phyloP scores from a whole-genome alignment of 805 yeast genomes.

The Yamadazyma insecticola region DNA sequence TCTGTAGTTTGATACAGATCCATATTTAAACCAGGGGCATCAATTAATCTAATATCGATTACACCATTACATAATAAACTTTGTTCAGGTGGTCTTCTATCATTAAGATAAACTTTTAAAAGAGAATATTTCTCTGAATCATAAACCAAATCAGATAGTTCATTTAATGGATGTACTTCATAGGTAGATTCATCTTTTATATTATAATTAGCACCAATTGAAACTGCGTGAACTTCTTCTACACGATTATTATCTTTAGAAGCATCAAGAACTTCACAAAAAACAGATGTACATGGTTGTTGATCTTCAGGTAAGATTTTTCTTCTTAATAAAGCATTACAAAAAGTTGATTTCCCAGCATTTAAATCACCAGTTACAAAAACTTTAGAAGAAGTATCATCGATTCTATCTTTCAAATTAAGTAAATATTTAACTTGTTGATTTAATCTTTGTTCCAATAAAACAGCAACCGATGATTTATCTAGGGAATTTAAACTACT shows the following conservation, averaged over 20 bases:
- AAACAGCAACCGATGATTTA: constrained; percentile 60
- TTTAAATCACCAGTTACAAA: constrained; percentile 95
- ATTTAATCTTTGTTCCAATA: constrained; percentile 63
- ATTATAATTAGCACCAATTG: constrained; percentile 49
- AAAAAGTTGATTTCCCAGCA: constrained; percentile 94
- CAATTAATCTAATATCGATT: constrained; percentile 87
- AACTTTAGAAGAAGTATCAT: constrained; percentile 89
- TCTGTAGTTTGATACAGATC: constrained; percentile 93
- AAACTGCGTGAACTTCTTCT: constrained; percentile 93
- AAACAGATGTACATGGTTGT: constrained; percentile 95
- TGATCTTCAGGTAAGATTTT: constrained; percentile 90
- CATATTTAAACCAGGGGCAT: constrained; percentile 95
- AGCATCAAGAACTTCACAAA: constrained; percentile 90
- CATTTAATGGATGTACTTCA: constrained; percentile 47
- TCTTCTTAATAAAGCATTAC: constrained; percentile 81
- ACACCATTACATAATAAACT: constrained; percentile 84
- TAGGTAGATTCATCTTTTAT: constrained; percentile 62
- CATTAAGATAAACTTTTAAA: constrained; percentile 78
- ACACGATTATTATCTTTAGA: constrained; percentile 58
- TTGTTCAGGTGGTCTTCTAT: constrained; percentile 59
- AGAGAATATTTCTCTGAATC: constrained; percentile 67
- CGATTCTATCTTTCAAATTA: constrained; percentile 76
- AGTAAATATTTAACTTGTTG: constrained; percentile 64
- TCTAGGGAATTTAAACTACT: constrained; percentile 56
- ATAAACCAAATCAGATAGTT: constrained; percentile 66